phyloP scores from a whole-genome alignment of 306 rosid genomes.

The Spatholobus suberectus region DNA sequence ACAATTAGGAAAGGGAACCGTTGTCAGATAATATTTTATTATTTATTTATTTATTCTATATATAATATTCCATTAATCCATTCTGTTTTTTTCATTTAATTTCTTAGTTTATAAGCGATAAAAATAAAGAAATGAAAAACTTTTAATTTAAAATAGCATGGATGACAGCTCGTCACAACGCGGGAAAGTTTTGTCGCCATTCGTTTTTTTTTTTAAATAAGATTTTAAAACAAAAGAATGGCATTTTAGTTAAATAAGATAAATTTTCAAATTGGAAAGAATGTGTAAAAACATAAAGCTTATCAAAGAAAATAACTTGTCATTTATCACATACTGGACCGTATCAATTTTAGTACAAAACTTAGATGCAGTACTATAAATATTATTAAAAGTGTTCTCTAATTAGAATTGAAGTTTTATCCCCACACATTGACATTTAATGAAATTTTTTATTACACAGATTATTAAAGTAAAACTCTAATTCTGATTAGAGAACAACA shows the following conservation, averaged over 20 bases:
- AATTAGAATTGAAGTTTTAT: no score
- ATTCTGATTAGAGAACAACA: no score
- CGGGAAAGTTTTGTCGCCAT: constrained; percentile 13
- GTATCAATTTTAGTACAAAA: no score
- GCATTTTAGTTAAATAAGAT: not conserved
- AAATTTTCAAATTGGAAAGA: not conserved
- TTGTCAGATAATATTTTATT: constrained; percentile 23
- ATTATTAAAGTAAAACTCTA: no score
- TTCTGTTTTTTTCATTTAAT: not conserved
- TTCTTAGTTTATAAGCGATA: not conserved
- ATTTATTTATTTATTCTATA: not conserved
- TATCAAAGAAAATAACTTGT: not conserved
- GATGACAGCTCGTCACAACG: not conserved
- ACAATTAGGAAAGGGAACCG: constrained; percentile 18
- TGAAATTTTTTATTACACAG: no score
- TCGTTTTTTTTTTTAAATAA: not conserved
- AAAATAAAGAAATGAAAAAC: not conserved
- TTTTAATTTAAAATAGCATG: not conserved
- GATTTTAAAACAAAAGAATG: not conserved
- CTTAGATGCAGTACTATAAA: no score
- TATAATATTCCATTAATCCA: not conserved
- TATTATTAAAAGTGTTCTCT: no score
- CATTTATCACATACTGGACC: no score
- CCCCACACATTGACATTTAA: no score
- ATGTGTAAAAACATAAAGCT: not conserved